These are phyloP conservation scores for Epichloe bromicola DNA, from an alignment of 2,329 filamentous ascomycete species.

Conservation along the genomic window DNA sequence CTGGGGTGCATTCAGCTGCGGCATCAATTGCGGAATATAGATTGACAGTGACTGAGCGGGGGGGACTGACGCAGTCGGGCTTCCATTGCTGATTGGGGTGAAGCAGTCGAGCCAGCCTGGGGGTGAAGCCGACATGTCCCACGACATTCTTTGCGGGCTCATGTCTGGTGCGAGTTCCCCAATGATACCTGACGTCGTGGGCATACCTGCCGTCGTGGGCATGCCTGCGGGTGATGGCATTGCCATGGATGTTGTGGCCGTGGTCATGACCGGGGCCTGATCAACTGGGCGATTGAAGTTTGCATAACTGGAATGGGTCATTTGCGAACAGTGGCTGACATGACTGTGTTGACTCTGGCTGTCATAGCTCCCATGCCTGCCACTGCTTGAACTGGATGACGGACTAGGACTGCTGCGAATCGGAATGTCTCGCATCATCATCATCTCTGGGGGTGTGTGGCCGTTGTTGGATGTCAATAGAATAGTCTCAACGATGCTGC, in stretches of 20 bases:
- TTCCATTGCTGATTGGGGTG: constrained; percentile 14
- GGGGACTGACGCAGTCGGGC: constrained; percentile 11
- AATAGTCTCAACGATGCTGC: not conserved
- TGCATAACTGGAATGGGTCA: not conserved
- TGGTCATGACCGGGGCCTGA: constrained; percentile 2
- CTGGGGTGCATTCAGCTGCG: constrained; percentile 16
- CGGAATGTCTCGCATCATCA: constrained; percentile 9
- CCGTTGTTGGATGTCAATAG: not conserved
- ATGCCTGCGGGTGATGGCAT: constrained; percentile 1
- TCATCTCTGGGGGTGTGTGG: not conserved
- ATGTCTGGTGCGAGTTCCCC: constrained; percentile 10
- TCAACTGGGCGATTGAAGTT: constrained; percentile 4
- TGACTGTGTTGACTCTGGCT: constrained; percentile 7
- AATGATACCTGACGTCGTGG: constrained; percentile 4
- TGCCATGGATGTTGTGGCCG: constrained; percentile 4
- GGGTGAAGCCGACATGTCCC: constrained; percentile 13
- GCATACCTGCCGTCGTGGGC: constrained; percentile 2
- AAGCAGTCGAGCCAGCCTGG: constrained; percentile 13
- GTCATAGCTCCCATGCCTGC: constrained; percentile 8
- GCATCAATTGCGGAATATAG: constrained; percentile 18
- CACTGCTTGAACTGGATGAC: constrained; percentile 8
- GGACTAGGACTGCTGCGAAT: constrained; percentile 12
- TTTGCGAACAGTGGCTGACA: constrained; percentile 1
- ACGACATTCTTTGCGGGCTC: constrained; percentile 9
- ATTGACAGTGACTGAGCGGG: constrained; percentile 12